These are phyloP conservation scores for Acanthochlamys bracteata DNA, from an alignment of 106 monocot species.

Conservation along the genomic window DNA sequence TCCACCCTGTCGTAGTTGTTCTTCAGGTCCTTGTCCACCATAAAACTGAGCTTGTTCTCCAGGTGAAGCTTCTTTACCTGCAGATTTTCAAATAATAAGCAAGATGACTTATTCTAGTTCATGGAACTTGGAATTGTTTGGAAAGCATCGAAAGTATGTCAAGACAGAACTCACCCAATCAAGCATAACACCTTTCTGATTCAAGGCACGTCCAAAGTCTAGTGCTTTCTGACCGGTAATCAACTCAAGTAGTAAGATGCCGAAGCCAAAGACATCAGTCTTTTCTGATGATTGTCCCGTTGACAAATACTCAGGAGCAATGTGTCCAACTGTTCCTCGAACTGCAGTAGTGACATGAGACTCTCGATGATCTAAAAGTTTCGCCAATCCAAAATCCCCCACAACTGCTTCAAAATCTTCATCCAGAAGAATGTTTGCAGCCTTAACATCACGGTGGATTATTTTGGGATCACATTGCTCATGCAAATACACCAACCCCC, in stretches of 20 bases:
- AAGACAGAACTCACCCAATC: conserved; percentile 95
- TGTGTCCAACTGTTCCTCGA: conserved; percentile 93
- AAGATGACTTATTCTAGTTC: no score
- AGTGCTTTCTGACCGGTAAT: conserved; percentile 89
- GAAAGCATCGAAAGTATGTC: no score
- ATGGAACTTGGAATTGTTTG: no score
- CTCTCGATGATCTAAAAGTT: conserved; percentile 83
- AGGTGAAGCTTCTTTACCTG: conserved; percentile 88
- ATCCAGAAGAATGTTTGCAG: conserved; percentile 88
- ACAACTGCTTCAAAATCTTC: conserved; percentile 91
- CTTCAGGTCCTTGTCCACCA: conserved; percentile 88
- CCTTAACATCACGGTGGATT: conserved; percentile 92
- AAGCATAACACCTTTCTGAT: conserved; percentile 90
- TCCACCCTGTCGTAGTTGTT: conserved; percentile 59
- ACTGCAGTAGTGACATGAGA: conserved; percentile 98
- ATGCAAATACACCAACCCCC: conserved; percentile 79
- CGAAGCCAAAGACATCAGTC: conserved; percentile 95
- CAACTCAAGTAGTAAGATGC: conserved; percentile 81
- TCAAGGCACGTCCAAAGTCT: conserved; percentile 61
- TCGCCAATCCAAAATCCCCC: conserved; percentile 91
- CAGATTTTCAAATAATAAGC: no score
- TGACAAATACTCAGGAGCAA: conserved; percentile 90
- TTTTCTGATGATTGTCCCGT: conserved; percentile 97
- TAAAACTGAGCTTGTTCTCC: conserved; percentile 55
- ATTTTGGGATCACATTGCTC: conserved; percentile 98